phyloP scores from a whole-genome alignment of 2,329 filamentous ascomycete genomes.

The Xylariaceae sp. region DNA sequence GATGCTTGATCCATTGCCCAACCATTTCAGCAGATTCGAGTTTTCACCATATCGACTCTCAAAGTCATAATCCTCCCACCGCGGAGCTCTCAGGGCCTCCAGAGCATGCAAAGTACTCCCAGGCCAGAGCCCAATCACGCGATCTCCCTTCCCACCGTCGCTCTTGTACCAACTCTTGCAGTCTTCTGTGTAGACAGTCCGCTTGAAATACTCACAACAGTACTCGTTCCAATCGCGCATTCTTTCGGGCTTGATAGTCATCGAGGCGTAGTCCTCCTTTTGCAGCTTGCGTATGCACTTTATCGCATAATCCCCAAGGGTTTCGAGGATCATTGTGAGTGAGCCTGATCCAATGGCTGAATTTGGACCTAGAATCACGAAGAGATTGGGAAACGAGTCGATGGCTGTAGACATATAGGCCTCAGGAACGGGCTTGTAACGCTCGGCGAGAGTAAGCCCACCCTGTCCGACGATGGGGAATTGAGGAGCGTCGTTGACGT shows the following conservation, averaged over 20 bases:
- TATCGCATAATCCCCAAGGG: constrained; percentile 47
- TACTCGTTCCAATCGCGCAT: constrained; percentile 48
- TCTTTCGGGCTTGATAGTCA: constrained; percentile 42
- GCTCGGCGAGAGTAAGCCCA: constrained; percentile 36
- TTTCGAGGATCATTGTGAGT: constrained; percentile 46
- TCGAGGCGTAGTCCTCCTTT: constrained; percentile 43
- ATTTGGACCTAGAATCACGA: constrained; percentile 50
- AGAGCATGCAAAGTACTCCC: constrained; percentile 44
- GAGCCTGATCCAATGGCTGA: constrained; percentile 46
- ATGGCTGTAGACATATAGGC: constrained; percentile 46
- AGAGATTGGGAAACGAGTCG: constrained; percentile 48
- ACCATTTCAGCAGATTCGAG: constrained; percentile 38
- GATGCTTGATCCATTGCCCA: constrained; percentile 42
- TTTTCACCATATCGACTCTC: constrained; percentile 25
- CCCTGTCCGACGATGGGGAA: constrained; percentile 32
- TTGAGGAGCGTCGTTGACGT: too few species aligned
- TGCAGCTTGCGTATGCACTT: constrained; percentile 47
- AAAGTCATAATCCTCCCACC: constrained; percentile 48
- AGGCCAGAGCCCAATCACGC: constrained; percentile 44
- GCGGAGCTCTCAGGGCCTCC: constrained; percentile 40
- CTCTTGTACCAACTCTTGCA: constrained; percentile 56
- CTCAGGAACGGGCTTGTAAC: constrained; percentile 38
- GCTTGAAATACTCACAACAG: constrained; percentile 46
- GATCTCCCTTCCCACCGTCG: constrained; percentile 37
- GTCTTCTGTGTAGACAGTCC: constrained; percentile 45